Base-by-base conservation (phyloP, 2,329 filamentous ascomycete species). In the Neonectria hederae region DNA sequence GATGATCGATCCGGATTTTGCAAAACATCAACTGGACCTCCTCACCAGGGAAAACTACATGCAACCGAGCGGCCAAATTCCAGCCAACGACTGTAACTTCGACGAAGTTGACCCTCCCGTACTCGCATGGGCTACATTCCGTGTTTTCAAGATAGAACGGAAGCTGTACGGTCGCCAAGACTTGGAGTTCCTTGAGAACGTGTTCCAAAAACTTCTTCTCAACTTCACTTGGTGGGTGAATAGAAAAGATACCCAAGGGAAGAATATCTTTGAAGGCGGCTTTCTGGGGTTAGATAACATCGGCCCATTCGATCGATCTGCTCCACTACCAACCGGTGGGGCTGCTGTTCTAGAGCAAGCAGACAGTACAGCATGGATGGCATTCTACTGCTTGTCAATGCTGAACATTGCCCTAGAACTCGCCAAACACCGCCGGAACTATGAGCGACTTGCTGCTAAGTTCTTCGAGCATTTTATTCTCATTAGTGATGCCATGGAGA, bases 171-270 rank as follows among this genome's bases (percentile, higher is more conserved):
- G 95, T 43, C 89, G 93, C 38, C 93, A 97, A 76, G 95, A 98
- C 76, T 83, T 97, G 30, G 96, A 98, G 79, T 98, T 97, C 80
- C 86, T 98, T 9, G 95, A 98, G 83, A 89, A 94, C 19, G 94
- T 97, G 5, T 98, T 98, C 83, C 95, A 98, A 76, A 98, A 98
- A 79, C 81, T 98, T 64, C 83, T 98, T 24, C 84, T 98, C 67
- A 98, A 98, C 82, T 98, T 98, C 78, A 98, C 96, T 4, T 98
- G 96, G 96, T 98, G 95, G 95, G 95, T 97, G 19, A 98, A 98
- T 78, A 91, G 95, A 63, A 98, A 98, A 80, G 95, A 98, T 73
- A 86, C 87, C 11, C 93, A 97, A 10, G 95, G 94, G 73, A 98
- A 98, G 83, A 97, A 98, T 74, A 92, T 98, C 28, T 98, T 98